Base-by-base conservation (phyloP, 2,329 filamentous ascomycete genomes). In the Exophiala bonariae region DNA sequence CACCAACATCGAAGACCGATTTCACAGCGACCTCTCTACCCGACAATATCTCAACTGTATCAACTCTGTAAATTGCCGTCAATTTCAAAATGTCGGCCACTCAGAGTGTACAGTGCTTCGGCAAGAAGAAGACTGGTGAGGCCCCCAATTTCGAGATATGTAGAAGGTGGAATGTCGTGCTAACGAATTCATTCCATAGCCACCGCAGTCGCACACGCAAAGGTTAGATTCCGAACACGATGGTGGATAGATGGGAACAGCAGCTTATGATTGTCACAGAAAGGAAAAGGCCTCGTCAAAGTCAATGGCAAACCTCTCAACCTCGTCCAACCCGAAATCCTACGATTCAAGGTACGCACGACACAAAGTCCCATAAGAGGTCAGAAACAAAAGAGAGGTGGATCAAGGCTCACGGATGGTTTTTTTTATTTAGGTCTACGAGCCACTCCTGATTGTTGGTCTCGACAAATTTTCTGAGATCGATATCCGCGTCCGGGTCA, bases 301-400 rank as follows among this genome's bases (percentile, higher is more conserved):
- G 93, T 96, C 78, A 99, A 97, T 82, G 93, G 93, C 78, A 88
- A 89, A 74, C 93, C 93, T 69, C 85, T 99, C 68, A 80, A 81
- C 69, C 88, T 97, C 68, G 87, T 96, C 67, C 88, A 96, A 81
- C 91, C 93, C 67, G 88, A 96, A 80, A 86, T 96, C 76, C 83
- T 99, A 69, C 87, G 93, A 76, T 96, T 95, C 86, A 97, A 96
- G 87, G 83, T 86, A 82, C 73, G 64, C 37, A 43, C 19, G 47
- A 16, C 31, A 10, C 26, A 50, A 44, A 50, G 43, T 41, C 33
- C 37, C 30, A 17, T 31, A 19, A 45, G 34, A 2, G n/a, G n/a
- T n/a, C n/a, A n/a, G n/a, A 9, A 41, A 36, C 30, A 31, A 52
- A 28, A 34, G 39, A 48, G 35, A 55, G 22, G 37, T 28, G n/a